Evolutionary conservation across 2,329 filamentous ascomycete genomes (phyloP), one percentile per base, ranked within the genome.

Genomic region (Cyphellophora europaea): DNA sequence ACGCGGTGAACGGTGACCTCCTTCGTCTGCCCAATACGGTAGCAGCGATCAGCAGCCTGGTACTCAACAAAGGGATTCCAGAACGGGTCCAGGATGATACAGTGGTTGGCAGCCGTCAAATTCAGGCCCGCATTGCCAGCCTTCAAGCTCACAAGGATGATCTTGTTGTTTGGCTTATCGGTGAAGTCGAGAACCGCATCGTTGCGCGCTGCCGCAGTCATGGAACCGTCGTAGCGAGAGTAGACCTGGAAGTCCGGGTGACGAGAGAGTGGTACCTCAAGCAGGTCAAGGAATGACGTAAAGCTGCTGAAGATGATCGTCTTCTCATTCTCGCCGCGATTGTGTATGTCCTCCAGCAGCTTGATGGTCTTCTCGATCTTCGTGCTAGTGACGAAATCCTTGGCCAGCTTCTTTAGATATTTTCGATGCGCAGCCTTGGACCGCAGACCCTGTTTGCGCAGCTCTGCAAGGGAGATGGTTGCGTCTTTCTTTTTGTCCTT

Each of bases 11-110:
- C 80, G 36, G 77, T 71, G 4, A 94, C 88, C 5, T 77, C 64
- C 3, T 71, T 69, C 45, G 69, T 63, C 60, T 95, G 88, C 1
- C 87, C 87, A 47, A 94, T 88, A 6, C 88, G 81, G 57, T 94
- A 82, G 2, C 87, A 84, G 14, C 88, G 81, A 55, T 93, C 88
- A 33, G 94, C 79, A 3, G 88, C 88, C 59, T 95, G 88, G 58
- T 87, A 85, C 60, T 94, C 88, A 32, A 93, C 47, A 21, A 47
- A 49, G 2, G 87, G 88, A 44, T 94, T 95, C 85, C 86, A 94
- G 62, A 93, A 93, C 0, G 87, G 87, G 53, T 94, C 87, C 53
- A 93, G 77, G 44, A 94, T 82, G 56, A 95, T 85, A 47, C 94
- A 84, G 44, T 86, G 80, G 2, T 79, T 85, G 0, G 87, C 88